Base-by-base conservation (phyloP, 139 green algal species). In the Coelastrella sp. region DNA sequence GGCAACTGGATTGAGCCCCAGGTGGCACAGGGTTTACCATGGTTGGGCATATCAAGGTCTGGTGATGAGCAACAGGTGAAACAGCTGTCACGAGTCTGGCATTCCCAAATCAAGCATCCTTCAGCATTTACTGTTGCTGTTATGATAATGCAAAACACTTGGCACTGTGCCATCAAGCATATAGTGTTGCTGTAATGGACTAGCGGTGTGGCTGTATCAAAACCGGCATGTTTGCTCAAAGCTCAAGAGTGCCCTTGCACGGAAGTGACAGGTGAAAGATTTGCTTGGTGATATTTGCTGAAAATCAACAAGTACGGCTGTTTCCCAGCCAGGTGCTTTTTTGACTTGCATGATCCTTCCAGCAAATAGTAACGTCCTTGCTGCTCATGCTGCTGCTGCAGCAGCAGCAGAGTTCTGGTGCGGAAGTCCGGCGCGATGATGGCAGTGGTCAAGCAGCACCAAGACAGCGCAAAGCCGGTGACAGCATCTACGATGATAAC, bases 1-100 rank as follows among this genome's bases (percentile, higher is more conserved):
- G 20, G 57, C 57, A 85, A 64, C 20, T 85, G 60, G 57, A 73
- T 85, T 23, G 80, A 86, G 59, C 80, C 80, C 0, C 80, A 86
- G 60, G 23, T 86, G 5, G 80, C 80, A 58, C 58, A 75, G 7
- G 60, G 80, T 5, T 32, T 86, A 4, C 80, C 80, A 4, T 74
- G 80, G 59, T 59, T 86, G 7, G 80, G 80, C 20, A 56, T 85
- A 58, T 66, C 64, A 47, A 83, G 77, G 47, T 66, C 47, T 54
- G n/a, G 11, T 71, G 61, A 71, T 71, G 61, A 71, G 61, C 10
- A 13, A 19, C 10, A 71, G 61, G 61, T 10, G 61, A 71, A 71
- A 19, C 61, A 19, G 61, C 10, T 10, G 61, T 71, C 61, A 71
- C 11, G 2, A 71, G 1, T 47, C 32, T 47, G 32, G 32, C 32